Evolutionary conservation across 2,329 filamentous ascomycete species (phyloP), one percentile per base, ranked within the genome.

Genomic region (Aureobasidium zeae): DNA sequence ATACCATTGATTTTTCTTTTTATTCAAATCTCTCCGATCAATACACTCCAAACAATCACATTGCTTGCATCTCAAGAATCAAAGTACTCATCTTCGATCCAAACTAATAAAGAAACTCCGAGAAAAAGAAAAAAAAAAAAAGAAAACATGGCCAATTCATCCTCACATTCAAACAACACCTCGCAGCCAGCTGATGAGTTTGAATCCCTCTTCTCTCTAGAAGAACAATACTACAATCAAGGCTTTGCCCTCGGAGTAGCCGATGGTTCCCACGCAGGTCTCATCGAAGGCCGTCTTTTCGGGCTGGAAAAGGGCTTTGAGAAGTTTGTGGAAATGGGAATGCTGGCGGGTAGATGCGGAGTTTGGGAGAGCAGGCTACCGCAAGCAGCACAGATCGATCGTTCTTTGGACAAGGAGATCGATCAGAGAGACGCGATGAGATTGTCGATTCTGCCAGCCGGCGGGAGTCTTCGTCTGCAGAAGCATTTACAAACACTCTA

Each of bases 231-330:
- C 68, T 94, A 95, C 68, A 69, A 76, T 32, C 78, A 89, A 63
- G 91, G 91, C 47, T 89, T 87, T 67, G 63, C 71, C 5, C 74
- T 86, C 44, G 91, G 91, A 31, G 63, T 77, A 35, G 66, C 72
- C 29, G 89, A 94, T 63, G 91, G 91, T 48, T 69, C 77, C 29
- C 73, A 74, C 47, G 81, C 85, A 22, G 91, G 91, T 28, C 79
- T 81, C 46, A 78, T 86, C 51, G 91, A 98, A 71, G 91, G 91
- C 48, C 83, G 87, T 39, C 77, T 86, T 15, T 86, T 96, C 58
- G 91, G 89, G 1, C 76, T 96, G 30, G 83, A 93, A 60, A 91
- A 88, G 51, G 89, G 88, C 0, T 96, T 91, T 55, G 86, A 94
- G 55, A 96, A 94, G 65, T 95, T 93, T 57, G 59, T 83, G 30